phyloP scores from a whole-genome alignment of 2,329 filamentous ascomycete genomes.

The Phialophora tarda region DNA sequence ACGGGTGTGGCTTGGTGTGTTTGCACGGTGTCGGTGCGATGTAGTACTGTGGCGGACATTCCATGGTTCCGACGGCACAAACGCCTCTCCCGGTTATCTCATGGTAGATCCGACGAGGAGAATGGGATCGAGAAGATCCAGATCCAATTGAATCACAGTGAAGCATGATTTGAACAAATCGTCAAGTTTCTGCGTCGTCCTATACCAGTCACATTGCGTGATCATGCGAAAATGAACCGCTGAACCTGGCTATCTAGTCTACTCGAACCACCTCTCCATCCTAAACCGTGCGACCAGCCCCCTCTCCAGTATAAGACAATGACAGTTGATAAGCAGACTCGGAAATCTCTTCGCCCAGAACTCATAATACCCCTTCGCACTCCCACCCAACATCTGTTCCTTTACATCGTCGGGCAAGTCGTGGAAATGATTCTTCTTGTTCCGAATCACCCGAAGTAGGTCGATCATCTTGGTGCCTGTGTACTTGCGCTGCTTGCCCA shows the following conservation, averaged over 20 bases:
- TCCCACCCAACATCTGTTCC: constrained; percentile 60
- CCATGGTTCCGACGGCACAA: not conserved
- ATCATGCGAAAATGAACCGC: not conserved
- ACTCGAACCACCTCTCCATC: constrained; percentile 70
- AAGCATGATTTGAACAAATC: not conserved
- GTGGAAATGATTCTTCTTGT: constrained; percentile 98
- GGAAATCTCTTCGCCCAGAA: constrained; percentile 87
- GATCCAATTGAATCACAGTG: not conserved
- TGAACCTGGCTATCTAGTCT: not conserved
- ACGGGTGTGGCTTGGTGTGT: not conserved
- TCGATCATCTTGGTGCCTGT: constrained; percentile 83
- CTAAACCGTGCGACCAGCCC: constrained; percentile 64
- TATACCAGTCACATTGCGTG: not conserved
- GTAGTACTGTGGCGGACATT: not conserved
- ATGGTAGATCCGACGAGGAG: not conserved
- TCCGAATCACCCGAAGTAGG: constrained; percentile 82
- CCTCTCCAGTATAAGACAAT: constrained; percentile 72
- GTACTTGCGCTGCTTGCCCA: constrained; percentile 95
- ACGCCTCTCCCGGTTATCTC: not conserved
- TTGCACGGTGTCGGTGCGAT: not conserved
- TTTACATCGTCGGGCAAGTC: constrained; percentile 87
- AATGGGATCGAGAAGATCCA: not conserved
- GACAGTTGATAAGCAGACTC: constrained; percentile 76
- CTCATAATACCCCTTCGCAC: constrained; percentile 65
- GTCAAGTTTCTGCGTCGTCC: not conserved